These are phyloP conservation scores for Podospora australis DNA, from an alignment of 495 filamentous ascomycete genomes.

Conservation along the genomic window DNA sequence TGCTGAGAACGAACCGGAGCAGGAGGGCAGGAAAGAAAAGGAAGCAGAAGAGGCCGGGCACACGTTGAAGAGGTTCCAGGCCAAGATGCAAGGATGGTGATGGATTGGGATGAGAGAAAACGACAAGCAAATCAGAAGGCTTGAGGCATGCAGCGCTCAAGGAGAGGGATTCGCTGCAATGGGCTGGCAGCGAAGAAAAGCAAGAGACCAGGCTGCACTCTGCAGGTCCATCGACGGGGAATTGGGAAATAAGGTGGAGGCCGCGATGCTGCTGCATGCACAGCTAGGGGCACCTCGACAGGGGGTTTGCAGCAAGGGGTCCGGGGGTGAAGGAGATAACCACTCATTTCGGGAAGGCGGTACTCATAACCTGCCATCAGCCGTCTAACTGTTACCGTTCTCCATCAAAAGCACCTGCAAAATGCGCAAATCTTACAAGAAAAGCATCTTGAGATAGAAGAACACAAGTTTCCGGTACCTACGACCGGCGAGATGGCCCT, in stretches of 20 bases:
- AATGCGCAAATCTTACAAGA: not conserved
- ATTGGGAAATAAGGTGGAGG: conserved; percentile 28
- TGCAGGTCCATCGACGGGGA: conserved; percentile 17
- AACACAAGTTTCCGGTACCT: not conserved
- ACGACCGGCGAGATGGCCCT: not conserved
- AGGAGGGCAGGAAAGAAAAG: conserved; percentile 10
- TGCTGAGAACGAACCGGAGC: conserved; percentile 5
- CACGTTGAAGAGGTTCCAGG: not conserved
- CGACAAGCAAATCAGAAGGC: conserved; percentile 8
- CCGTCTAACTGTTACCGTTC: not conserved
- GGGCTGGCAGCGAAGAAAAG: conserved; percentile 1
- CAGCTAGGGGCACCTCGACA: conserved; percentile 19
- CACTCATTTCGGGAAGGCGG: conserved; percentile 15
- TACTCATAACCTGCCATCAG: conserved; percentile 7
- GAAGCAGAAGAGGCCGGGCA: not conserved
- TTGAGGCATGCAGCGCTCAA: conserved; percentile 17
- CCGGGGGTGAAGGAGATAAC: conserved; percentile 14
- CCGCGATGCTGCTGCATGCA: conserved; percentile 12
- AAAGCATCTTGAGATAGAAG: too few species aligned
- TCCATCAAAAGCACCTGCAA: not conserved
- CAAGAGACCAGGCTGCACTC: conserved; percentile 7
- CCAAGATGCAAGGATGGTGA: conserved; percentile 2
- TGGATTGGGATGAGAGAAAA: conserved; percentile 5
- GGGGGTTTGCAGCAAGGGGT: conserved; percentile 19
- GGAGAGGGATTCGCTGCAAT: conserved; percentile 14